Base-by-base conservation (phyloP, 192 early-diverging fungal species). In the Coemansia sp. region DNA sequence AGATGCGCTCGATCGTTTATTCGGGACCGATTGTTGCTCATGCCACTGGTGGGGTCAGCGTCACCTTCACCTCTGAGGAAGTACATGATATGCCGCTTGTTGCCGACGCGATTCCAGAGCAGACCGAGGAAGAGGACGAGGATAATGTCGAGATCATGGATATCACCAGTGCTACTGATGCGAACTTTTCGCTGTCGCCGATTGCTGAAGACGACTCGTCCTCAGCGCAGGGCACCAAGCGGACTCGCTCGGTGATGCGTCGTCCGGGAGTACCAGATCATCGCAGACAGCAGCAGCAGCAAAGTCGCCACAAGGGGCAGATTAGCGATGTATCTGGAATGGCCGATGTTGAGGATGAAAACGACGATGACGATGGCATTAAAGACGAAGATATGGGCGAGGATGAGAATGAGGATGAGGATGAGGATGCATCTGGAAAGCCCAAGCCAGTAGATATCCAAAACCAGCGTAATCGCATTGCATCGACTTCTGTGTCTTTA, bases 61-160 rank as follows among this genome's bases (percentile, higher is more conserved):
- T 81, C 12, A 81, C 78, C 2, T 81, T 81, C 31, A 81, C 73
- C 8, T 73, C 69, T 0, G 59, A 81, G 63, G 70, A 75, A n/a
- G 73, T 81, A 33, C 69, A 72, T 22, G 73, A 81, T 8, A 29
- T 75, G 63, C 69, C 73, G 7, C 20, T 81, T 7, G 64, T 60
- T 28, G 59, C 67, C 7, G 36, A 38, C 11, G 36, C 36, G 36
- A 38, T 38, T 38, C 36, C 36, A 38, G 36, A 38, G 36, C 36
- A 38, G 36, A 38, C 36, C 5, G 67, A 69, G 22, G 67, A 69
- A 22, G 64, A 63, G 14, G 60, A 61, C 3, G 66, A 59, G 29
- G 64, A 59, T 2, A 50, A 60, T 48, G 61, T 50, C 18, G 55
- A 55, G 60, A 40, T 8, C 10, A 42, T 62, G 51, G 50, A 55